A percentile compares a stretch with the other conserved stretches of the same genome.
Conservation (phyloP, 148 eudicot species). For the Nyssa sinensis region DNA sequence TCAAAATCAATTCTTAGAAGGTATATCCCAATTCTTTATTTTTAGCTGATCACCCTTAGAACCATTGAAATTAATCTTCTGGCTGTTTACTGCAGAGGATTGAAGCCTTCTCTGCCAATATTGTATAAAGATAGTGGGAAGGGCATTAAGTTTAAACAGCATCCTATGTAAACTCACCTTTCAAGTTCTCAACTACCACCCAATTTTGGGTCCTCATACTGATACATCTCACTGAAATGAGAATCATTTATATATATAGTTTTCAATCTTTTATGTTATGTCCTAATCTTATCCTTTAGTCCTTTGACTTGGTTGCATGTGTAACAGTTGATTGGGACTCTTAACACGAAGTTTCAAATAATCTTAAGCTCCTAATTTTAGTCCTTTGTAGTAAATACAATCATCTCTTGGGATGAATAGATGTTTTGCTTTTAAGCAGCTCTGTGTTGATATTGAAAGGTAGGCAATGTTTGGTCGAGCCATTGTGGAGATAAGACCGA, state of each 20-base stretch:
- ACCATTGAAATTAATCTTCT: neutral
- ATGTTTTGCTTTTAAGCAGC: neutral
- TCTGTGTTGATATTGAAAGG: neutral
- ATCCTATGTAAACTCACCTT: neutral
- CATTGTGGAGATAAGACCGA: neutral
- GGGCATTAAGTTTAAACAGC: neutral
- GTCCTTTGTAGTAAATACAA: neutral
- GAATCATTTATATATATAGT: neutral
- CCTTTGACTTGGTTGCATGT: neutral
- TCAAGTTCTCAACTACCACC: neutral
- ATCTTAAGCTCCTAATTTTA: neutral
- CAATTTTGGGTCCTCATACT: neutral
- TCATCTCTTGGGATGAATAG: neutral
- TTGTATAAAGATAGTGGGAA: neutral
- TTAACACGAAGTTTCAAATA: neutral
- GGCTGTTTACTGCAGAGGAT: neutral
- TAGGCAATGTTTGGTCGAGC: neutral
- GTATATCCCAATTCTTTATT: constrained; percentile 14
- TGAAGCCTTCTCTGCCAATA: neutral
- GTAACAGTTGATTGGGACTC: neutral
- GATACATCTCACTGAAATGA: neutral
- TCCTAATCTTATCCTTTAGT: neutral
- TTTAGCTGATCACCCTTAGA: neutral
- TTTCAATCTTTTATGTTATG: neutral
- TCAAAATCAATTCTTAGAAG: constrained; percentile 40